These are phyloP conservation scores for Calonectria naviculata DNA, from an alignment of 2,329 filamentous ascomycete species.

Conservation along the genomic window DNA sequence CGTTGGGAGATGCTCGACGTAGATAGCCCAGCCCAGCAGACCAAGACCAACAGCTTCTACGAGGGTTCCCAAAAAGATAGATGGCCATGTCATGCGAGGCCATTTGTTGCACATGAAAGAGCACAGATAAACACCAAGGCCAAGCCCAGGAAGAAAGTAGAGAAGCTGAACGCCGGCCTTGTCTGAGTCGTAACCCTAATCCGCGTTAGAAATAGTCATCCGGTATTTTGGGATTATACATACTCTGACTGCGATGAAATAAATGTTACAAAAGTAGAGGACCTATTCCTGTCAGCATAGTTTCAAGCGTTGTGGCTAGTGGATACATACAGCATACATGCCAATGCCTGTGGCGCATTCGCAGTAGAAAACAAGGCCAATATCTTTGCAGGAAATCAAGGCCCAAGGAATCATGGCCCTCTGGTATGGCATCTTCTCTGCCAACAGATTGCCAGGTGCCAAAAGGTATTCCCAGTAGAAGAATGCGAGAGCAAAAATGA, in stretches of 20 bases:
- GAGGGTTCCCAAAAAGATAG: slow-evolving; percentile 66
- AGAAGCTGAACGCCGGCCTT: slow-evolving; percentile 68
- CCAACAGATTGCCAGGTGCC: slow-evolving; percentile 58
- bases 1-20: slow-evolving; percentile 55
- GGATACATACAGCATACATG: slow-evolving; percentile 56
- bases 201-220: neutral
- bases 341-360: slow-evolving; percentile 70
- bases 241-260: slow-evolving; percentile 70
- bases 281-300: slow-evolving; percentile 55
- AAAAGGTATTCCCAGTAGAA: slow-evolving; percentile 66
- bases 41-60: slow-evolving; percentile 69
- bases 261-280: slow-evolving; percentile 77
- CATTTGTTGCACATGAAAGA: slow-evolving; percentile 70
- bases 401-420: slow-evolving; percentile 73
- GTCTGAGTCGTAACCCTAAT: slow-evolving; percentile 58
- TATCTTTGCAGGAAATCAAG: slow-evolving; percentile 67
- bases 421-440: slow-evolving; percentile 62
- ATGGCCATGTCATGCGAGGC: slow-evolving; percentile 70
- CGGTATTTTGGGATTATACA: neutral
- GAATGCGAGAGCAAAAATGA: slow-evolving; percentile 53
- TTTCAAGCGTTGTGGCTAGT: slow-evolving; percentile 18
- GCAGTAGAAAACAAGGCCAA: slow-evolving; percentile 69
- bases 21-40: slow-evolving; percentile 67
- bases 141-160: slow-evolving; percentile 73
- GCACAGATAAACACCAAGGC: slow-evolving; percentile 66